Evolutionary conservation across 2,329 filamentous ascomycete species (phyloP), one percentile per base, ranked within the genome.

Genomic region (Fusarium redolens): DNA sequence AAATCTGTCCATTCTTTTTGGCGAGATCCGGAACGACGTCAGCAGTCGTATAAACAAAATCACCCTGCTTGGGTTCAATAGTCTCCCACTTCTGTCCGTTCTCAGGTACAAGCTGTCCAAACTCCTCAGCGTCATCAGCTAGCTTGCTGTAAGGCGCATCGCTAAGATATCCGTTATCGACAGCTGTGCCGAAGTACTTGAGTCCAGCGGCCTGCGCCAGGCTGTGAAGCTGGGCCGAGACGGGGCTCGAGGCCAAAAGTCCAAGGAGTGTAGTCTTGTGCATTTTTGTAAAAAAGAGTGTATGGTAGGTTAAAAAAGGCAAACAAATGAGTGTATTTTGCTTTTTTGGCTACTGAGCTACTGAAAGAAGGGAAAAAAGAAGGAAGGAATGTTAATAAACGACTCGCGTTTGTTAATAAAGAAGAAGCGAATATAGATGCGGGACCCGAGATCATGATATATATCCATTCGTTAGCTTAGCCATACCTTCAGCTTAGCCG

Each of bases 81-180:
- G 85, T 83, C 66, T 90, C 85, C 90, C 90, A 93, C 84, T 90
- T 87, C 79, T 90, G 87, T 5, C 86, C 85, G 78, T 93, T 93
- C 54, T 87, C 88, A 0, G 90, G 89, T 0, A 90, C 92, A 31
- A 92, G 84, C 78, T 90, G 87, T 37, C 91, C 91, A 75, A 92
- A 92, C 76, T 92, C 89, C 51, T 83, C 81, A 12, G 77, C 81
- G 78, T 91, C 82, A 70, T 84, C 85, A 45, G 91, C 82, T 68
- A 91, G 88, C 25, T 81, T 79, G 22, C 85, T 81, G 79, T 92
- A 93, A 33, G 84, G 75, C 17, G 81, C 77, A 79, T 92, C 88
- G 48, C 81, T 83, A 40, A 89, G 78, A 70, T 88, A 86, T 5
- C 79, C 78, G 65, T 92, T 91, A 78, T 92, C 89, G 45, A 90